Conservation (phyloP, 2,329 filamentous ascomycete species). For the Colletotrichum costaricense region DNA sequence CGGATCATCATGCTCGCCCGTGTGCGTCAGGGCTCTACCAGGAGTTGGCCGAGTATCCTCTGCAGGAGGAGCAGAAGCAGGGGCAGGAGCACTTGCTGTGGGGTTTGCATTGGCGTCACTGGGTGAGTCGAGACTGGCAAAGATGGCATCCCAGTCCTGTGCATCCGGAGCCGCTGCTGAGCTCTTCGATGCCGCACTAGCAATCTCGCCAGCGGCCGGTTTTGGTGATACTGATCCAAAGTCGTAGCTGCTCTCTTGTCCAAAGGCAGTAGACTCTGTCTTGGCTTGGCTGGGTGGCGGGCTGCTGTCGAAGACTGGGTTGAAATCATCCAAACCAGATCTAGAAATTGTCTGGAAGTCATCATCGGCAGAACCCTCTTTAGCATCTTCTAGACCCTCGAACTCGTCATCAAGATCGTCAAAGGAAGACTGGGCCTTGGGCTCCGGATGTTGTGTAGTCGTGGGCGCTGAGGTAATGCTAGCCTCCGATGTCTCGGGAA, state of each 20-base stretch:
- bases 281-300: constrained; percentile 65
- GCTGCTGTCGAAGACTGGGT: constrained; percentile 82
- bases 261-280: constrained; percentile 64
- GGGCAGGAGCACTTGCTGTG: constrained; percentile 35
- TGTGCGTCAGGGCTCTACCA: constrained; percentile 77
- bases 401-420: constrained; percentile 85
- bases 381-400: constrained; percentile 84
- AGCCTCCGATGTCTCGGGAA: constrained; percentile 32
- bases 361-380: constrained; percentile 82
- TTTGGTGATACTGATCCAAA: constrained; percentile 60
- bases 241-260: constrained; percentile 69
- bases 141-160: constrained; percentile 96
- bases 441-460: constrained; percentile 37
- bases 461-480: constrained; percentile 38
- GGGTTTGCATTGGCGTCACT: constrained; percentile 38
- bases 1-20: constrained; percentile 88
- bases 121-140: constrained; percentile 79
- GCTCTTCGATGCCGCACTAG: constrained; percentile 48
- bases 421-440: constrained; percentile 65
- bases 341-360: constrained; percentile 82
- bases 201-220: constrained; percentile 47
- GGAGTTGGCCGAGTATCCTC: constrained; percentile 41
- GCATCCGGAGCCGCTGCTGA: constrained; percentile 53
- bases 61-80: constrained; percentile 18
- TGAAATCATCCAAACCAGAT: constrained; percentile 81